Conservation (phyloP, 192 early-diverging fungal species). For the Helicostylum pulchrum region DNA sequence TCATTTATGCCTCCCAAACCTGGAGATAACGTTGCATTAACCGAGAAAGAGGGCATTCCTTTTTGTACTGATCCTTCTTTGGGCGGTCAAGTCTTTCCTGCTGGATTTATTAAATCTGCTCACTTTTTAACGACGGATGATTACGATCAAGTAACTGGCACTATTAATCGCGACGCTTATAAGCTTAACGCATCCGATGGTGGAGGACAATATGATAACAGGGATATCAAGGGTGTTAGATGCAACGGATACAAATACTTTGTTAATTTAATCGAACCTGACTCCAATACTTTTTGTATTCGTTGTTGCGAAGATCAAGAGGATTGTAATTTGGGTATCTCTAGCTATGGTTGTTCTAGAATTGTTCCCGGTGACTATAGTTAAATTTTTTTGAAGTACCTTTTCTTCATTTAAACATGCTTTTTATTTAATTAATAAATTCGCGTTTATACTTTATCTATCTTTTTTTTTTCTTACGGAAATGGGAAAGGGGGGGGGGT, state of each 20-base stretch:
- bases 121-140: slow-evolving; percentile 27
- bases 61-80: slow-evolving; percentile 40
- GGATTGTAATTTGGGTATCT: slow-evolving; percentile 34
- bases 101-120: slow-evolving; percentile 45
- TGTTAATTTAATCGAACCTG: slow-evolving; percentile 37
- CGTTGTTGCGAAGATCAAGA: slow-evolving; percentile 26
- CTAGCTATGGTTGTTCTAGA: slow-evolving; percentile 36
- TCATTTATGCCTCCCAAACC: slow-evolving; percentile 37
- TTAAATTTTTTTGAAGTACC: too few species aligned
- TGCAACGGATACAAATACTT: slow-evolving; percentile 34
- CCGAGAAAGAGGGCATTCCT: slow-evolving; percentile 38
- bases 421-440: too few species aligned
- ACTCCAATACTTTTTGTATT: slow-evolving; percentile 27
- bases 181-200: slow-evolving; percentile 25
- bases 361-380: slow-evolving; percentile 35
- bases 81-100: slow-evolving; percentile 38
- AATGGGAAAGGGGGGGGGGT: too few species aligned
- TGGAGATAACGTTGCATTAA: slow-evolving; percentile 34
- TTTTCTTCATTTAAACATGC: too few species aligned
- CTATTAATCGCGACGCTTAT: slow-evolving; percentile 40
- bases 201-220: slow-evolving; percentile 45
- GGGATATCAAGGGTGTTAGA: slow-evolving; percentile 15
- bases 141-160: slow-evolving; percentile 51
- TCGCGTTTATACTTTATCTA: too few species aligned
- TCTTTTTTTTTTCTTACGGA: too few species aligned